Conservation (phyloP, 2,329 filamentous ascomycete genomes). For the Cladophialophora exuberans region DNA sequence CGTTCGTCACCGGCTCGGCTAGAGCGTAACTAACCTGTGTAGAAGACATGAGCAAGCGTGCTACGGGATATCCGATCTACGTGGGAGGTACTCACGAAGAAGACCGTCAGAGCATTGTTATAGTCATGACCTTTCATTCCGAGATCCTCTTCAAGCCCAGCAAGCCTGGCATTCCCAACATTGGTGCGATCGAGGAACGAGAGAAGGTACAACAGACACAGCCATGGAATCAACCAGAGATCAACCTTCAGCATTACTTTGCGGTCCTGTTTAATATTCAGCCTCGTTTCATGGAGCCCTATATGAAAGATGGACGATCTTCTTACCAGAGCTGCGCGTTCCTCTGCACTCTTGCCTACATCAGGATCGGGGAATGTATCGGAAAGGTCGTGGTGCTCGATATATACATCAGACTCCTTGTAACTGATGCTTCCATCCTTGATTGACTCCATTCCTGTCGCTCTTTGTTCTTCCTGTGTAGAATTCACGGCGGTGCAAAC, state of each 20-base stretch:
- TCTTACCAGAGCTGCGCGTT: conserved; percentile 63
- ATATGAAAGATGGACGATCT: neutral
- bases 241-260: conserved; percentile 41
- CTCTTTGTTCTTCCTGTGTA: no score
- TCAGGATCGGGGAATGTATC: conserved; percentile 58
- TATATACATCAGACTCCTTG: conserved; percentile 10
- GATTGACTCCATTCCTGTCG: no score
- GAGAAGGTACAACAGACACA: conserved; percentile 36
- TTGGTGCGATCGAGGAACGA: conserved; percentile 41
- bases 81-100: conserved; percentile 44
- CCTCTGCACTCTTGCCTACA: conserved; percentile 64
- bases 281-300: neutral
- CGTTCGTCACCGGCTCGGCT: conserved; percentile 75
- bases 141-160: conserved; percentile 35
- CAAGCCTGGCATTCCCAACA: conserved; percentile 42
- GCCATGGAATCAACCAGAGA: conserved; percentile 27
- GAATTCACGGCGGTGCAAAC: no score
- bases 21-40: conserved; percentile 73
- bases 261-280: conserved; percentile 42
- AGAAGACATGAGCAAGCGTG: conserved; percentile 62
- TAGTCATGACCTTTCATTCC: conserved; percentile 31
- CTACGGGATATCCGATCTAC: neutral
- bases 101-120: conserved; percentile 66
- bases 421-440: no score
- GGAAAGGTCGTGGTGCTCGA: conserved; percentile 19